Evolutionary conservation across 2,329 filamentous ascomycete species (phyloP).

Genomic region (Pestalotiopsis sp.): DNA sequence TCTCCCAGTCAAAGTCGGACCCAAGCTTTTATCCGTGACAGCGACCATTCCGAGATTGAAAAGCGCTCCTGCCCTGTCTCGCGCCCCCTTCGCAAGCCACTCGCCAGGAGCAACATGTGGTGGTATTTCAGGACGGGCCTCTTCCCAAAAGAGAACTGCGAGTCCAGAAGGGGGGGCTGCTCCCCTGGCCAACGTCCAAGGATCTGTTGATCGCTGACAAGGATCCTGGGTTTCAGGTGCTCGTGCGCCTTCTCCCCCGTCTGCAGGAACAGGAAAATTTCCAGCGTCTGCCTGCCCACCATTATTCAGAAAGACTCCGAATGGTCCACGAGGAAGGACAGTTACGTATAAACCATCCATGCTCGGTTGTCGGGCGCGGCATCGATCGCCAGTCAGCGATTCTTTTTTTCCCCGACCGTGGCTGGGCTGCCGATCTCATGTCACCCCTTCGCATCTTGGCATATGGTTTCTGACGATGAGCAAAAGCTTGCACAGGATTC

Average conservation of each 20-base stretch:
- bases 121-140: conserved; percentile 7
- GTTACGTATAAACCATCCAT: too few species aligned
- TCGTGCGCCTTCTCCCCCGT: not conserved
- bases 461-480: too few species aligned
- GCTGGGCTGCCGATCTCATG: too few species aligned
- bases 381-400: not conserved
- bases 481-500: too few species aligned
- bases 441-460: too few species aligned
- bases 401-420: not conserved
- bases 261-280: conserved; percentile 2
- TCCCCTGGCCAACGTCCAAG: too few species aligned
- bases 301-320: not conserved
- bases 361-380: conserved; percentile 6
- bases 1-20: not conserved
- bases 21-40: conserved; percentile 6
- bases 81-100: not conserved
- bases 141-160: not conserved
- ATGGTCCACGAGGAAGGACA: not conserved
- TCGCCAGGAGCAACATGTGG: not conserved
- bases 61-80: not conserved
- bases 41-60: not conserved
- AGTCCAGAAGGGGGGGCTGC: too few species aligned
- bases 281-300: not conserved
- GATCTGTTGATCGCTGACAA: not conserved
- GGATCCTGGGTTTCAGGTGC: conserved; percentile 9